Conservation (phyloP, 306 rosid genomes). For the Citrullus mucosospermus region DNA sequence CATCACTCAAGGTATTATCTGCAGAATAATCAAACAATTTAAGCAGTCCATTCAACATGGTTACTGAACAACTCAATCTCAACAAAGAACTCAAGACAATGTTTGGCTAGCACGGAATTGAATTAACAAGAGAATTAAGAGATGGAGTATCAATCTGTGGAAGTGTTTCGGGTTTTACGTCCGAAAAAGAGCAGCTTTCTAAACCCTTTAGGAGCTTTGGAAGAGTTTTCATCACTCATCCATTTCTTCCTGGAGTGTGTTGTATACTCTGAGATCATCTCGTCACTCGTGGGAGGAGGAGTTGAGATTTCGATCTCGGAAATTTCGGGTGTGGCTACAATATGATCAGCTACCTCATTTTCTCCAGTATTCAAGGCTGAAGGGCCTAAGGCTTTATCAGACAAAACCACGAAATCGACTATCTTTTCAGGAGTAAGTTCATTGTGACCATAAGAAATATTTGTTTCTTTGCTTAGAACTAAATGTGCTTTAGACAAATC, state of each 20-base stretch:
- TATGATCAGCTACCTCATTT: constrained; percentile 22
- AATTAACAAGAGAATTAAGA: constrained; percentile 9
- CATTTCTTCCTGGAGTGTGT: constrained; percentile 80
- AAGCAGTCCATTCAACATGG: constrained; percentile 8
- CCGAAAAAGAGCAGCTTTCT: constrained; percentile 92
- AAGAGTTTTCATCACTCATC: constrained; percentile 63
- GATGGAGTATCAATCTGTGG: constrained; percentile 16
- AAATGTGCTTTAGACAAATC: constrained; percentile 25
- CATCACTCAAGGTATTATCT: constrained; percentile 16
- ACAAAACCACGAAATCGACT: constrained; percentile 22
- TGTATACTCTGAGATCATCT: constrained; percentile 22
- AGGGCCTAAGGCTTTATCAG: constrained; percentile 17
- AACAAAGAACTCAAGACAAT: constrained; percentile 13
- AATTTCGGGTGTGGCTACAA: constrained; percentile 22
- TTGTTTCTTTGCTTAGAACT: constrained; percentile 29
- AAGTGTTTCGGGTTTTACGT: constrained; percentile 41
- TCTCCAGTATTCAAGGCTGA: constrained; percentile 23
- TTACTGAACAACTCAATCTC: constrained; percentile 9
- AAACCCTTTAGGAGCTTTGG: constrained; percentile 70
- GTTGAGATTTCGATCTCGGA: constrained; percentile 45
- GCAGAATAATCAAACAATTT: constrained; percentile 21
- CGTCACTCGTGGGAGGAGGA: constrained; percentile 56
- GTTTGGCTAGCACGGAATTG: constrained; percentile 8
- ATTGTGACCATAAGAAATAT: constrained; percentile 7
- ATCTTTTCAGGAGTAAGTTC: constrained; percentile 22